Evolutionary conservation across 306 rosid genomes (phyloP), one percentile per base, ranked within the genome.

Genomic region (Trifolium dubium): DNA sequence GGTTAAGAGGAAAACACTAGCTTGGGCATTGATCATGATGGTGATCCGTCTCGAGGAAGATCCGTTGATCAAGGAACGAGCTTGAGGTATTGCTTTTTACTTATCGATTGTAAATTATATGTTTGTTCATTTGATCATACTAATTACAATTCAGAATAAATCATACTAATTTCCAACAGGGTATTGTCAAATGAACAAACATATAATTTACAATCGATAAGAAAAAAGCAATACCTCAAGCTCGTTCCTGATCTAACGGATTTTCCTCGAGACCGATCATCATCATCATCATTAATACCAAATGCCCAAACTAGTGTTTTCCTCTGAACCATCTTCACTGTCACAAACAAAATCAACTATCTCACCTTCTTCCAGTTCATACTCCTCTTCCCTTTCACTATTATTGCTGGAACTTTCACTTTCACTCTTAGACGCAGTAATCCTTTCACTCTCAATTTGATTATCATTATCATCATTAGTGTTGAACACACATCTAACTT

Each of bases 331-430:
- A 23, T 23, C 23, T 23, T 23, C 23, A 23, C 31, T 17, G 10
- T 17, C 75, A 10, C 15, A 77, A 10, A 58, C 80, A 8, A 77
- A 83, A 63, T 82, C 90, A 43, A 73, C 60, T 72, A 92, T 83
- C 74, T 92, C 97, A 37, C 96, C 97, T 75, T 92, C 97, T 82
- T 91, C 97, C 51, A 84, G 41, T 18, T 91, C 67, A 2, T 35
- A 10, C 31, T 32, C 64, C 80, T 41, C 63, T 8, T 30, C 10
- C 0, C n/a, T 32, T 13, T 69, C 31, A 15, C 58, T 62, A 55
- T 76, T 31, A 13, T 70, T 58, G 53, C 81, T 32, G 34, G 80
- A 72, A 32, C 71, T 73, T 51, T 37, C 66, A 75, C 64, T 77
- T 63, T 75, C 86, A 7, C 83, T 68, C 28, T 82, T n/a, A n/a